Base-by-base conservation (phyloP, 2,329 filamentous ascomycete species). In the Diaporthe ampelina region DNA sequence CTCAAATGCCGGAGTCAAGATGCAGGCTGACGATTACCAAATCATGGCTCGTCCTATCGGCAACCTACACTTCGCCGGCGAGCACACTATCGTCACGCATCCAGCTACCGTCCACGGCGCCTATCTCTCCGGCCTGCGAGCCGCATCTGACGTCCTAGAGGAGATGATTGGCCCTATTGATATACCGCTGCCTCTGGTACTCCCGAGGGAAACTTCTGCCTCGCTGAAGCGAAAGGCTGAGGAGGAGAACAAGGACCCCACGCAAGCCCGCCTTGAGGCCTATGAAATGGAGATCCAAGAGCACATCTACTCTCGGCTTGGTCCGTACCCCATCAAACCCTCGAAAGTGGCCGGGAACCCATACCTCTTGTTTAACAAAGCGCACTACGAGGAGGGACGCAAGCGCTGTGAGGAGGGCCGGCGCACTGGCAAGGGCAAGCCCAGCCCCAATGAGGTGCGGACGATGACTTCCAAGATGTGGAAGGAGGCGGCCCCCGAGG, bases 41-140 rank as follows among this genome's bases (percentile, higher is more conserved):
- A 87, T 91, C 43, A 98, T 99, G 94, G 95, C 97, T 2, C 90
- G 90, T 65, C 87, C 94, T 0, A 88, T 98, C 43, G 95, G 95
- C 43, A 97, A 97, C 77, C 86, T 99, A 11, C 94, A 96, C 83
- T 99, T 99, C 83, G 97, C 96, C 21, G 97, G 97, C 63, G 97
- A 99, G 83, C 97, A 98, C 75, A 99, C 97, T 0, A 98, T 94
- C 78, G 95, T 94, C 61, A 98, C 95, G 0, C 95, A 99, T 81
- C 97, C 97, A 17, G 97, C 97, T 43, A 99, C 97, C 2, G 97
- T 99, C 0, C 97, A 99, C 78, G 97, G 97, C 8, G 97, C 97
- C 11, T 99, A 98, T 81, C 87, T 99, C 5, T 98, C 97, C 2
- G 97, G 97, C 3, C 87, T 99, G 8, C 92, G 97, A 67, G 97